A percentile compares a stretch with the other conserved stretches of the same genome.
Conservation (phyloP, 371 early-diverging fungal genomes). For the Lichtheimia ornata region DNA sequence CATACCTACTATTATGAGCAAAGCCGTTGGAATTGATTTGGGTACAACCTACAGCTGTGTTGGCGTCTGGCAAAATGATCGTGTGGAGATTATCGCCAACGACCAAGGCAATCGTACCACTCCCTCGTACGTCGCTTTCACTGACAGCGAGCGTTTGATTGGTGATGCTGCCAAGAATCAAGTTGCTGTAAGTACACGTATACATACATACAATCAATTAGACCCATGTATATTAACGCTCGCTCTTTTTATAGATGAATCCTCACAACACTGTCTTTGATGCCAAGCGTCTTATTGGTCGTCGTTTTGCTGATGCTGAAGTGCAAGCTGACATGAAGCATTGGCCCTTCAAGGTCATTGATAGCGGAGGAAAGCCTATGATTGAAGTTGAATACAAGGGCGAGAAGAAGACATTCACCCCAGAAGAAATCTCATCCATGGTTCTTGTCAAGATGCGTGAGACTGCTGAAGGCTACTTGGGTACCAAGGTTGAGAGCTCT, state of each 20-base stretch:
- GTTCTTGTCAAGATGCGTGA: constrained; percentile 93
- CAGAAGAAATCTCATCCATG: constrained; percentile 95
- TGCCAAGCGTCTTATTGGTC: constrained; percentile 97
- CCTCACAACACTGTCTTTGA: constrained; percentile 93
- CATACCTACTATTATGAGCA: constrained; percentile 1
- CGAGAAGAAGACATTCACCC: constrained; percentile 85
- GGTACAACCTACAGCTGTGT: constrained; percentile 99
- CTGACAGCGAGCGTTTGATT: constrained; percentile 89
- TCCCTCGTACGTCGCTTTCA: constrained; percentile 95
- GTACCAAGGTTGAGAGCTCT: constrained; percentile 79
- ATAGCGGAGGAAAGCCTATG: constrained; percentile 81
- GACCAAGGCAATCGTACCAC: constrained; percentile 97
- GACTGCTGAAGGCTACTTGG: constrained; percentile 85
- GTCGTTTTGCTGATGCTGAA: constrained; percentile 86
- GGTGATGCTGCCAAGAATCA: constrained; percentile 97
- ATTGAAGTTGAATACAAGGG: constrained; percentile 88
- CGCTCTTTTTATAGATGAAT: constrained; percentile 50
- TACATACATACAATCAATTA: neutral
- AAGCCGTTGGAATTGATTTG: constrained; percentile 91
- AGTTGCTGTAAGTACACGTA: constrained; percentile 56
- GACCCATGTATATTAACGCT: neutral
- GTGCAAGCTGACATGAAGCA: constrained; percentile 94
- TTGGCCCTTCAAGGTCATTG: constrained; percentile 89
- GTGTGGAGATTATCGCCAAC: constrained; percentile 97
- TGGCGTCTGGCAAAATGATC: constrained; percentile 96